Percentiles rank a stretch among this genome's conserved stretches.
phyloP scores from a whole-genome alignment of 2,329 filamentous ascomycete genomes.

The Stachybotrys chartarum region DNA sequence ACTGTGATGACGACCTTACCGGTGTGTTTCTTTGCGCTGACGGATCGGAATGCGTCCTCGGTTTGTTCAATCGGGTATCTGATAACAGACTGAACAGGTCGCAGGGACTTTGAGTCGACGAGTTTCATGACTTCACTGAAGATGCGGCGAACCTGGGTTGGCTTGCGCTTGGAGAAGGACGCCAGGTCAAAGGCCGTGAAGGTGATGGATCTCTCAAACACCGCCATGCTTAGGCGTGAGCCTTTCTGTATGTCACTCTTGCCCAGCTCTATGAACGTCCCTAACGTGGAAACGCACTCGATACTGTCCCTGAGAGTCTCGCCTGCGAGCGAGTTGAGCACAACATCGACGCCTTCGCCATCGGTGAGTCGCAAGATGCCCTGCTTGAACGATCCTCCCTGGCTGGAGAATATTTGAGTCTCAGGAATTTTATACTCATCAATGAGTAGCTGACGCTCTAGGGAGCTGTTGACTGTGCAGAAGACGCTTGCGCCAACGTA shows the following conservation, averaged over 20 bases:
- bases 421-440: slow-evolving; percentile 15
- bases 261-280: neutral
- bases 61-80: neutral
- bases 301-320: neutral
- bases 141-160: neutral
- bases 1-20: neutral
- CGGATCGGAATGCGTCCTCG: neutral
- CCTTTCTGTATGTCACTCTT: neutral
- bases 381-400: slow-evolving; percentile 13
- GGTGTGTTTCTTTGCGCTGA: neutral
- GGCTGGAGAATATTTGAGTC: slow-evolving; percentile 18
- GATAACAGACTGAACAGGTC: neutral
- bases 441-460: slow-evolving; percentile 17
- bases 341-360: slow-evolving; percentile 16
- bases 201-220: neutral
- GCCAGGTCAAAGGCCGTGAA: neutral
- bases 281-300: neutral
- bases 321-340: slow-evolving; percentile 24
- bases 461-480: slow-evolving; percentile 16
- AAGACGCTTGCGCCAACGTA: slow-evolving; percentile 15
- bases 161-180: neutral
- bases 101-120: neutral
- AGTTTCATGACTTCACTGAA: neutral
- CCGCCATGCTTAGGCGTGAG: neutral
- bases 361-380: slow-evolving; percentile 12